Evolutionary conservation across 176 grass and related monocot genomes (phyloP).

Genomic region (Carex kokanica): DNA sequence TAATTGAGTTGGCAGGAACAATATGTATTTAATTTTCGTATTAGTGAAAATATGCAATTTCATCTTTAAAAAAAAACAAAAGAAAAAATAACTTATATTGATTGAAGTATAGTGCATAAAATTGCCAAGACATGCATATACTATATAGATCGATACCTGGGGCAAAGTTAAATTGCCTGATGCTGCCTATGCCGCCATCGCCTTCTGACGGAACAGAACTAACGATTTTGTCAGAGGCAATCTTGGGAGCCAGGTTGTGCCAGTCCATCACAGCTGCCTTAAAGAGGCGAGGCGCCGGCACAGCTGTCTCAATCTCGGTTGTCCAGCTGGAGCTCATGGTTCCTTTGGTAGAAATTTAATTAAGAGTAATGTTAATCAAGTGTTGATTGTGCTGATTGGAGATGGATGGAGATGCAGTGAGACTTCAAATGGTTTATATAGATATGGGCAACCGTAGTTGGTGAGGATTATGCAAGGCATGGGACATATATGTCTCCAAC

Average conservation of each 20-base stretch:
- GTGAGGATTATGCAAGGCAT: slow-evolving; percentile 13
- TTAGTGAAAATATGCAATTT: background rate
- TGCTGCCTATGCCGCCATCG: slow-evolving; percentile 38
- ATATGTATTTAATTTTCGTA: background rate
- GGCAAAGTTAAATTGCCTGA: slow-evolving; percentile 76
- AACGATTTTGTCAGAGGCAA: slow-evolving; percentile 38
- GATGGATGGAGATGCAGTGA: background rate
- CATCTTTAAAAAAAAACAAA: background rate
- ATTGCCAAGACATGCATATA: too few relatives aligned
- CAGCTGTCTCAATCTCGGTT: slow-evolving; percentile 38
- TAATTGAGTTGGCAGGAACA: too few relatives aligned
- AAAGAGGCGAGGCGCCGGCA: slow-evolving; percentile 54
- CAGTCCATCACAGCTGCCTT: slow-evolving; percentile 61
- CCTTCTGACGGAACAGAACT: slow-evolving; percentile 43
- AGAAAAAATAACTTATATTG: too few relatives aligned
- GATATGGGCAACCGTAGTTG: background rate
- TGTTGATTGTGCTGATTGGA: background rate
- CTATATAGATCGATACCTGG: slow-evolving; percentile 27
- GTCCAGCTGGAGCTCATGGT: slow-evolving; percentile 36
- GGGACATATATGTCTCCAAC: too few relatives aligned
- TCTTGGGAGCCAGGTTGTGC: slow-evolving; percentile 65
- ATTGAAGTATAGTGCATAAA: too few relatives aligned
- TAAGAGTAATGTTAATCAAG: background rate
- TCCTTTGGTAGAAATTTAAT: background rate
- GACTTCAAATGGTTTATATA: slow-evolving; percentile 35